Evolutionary conservation across 257 asterid genomes (phyloP).

Genomic region (Solanum medicagineum): DNA sequence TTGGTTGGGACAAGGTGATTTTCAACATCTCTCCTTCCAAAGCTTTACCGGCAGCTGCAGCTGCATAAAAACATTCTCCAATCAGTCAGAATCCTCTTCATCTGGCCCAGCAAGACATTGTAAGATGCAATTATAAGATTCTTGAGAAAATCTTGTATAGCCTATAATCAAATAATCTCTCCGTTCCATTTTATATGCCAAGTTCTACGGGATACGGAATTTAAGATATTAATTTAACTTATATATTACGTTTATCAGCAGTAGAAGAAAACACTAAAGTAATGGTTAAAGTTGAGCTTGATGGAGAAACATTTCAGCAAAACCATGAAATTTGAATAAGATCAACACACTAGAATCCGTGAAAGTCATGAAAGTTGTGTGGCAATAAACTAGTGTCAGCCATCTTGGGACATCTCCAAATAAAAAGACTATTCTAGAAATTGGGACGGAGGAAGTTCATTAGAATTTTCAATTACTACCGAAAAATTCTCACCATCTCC

Average conservation of each 20-base stretch:
- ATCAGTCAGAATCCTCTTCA: background rate
- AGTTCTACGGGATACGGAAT: background rate
- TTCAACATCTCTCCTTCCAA: slow-evolving; percentile 76
- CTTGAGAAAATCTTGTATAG: background rate
- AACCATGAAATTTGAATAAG: background rate
- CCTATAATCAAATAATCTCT: background rate
- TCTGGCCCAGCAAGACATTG: background rate
- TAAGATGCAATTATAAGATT: background rate
- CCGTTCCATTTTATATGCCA: background rate
- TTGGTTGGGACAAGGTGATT: slow-evolving; percentile 66
- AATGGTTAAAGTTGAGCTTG: background rate
- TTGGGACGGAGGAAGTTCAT: background rate
- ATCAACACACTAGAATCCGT: background rate
- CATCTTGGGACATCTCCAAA: background rate
- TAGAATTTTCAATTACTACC: background rate
- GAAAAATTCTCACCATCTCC: background rate
- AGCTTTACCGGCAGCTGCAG: slow-evolving; percentile 33
- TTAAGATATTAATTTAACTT: background rate
- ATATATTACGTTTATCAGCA: background rate
- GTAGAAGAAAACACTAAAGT: background rate
- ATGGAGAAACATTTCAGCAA: background rate
- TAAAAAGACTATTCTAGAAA: background rate
- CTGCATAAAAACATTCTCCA: slow-evolving; percentile 17
- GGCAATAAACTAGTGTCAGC: background rate
- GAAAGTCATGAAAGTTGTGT: background rate